Evolutionary conservation across 306 rosid genomes (phyloP).

Genomic region (Crotalaria pallida): DNA sequence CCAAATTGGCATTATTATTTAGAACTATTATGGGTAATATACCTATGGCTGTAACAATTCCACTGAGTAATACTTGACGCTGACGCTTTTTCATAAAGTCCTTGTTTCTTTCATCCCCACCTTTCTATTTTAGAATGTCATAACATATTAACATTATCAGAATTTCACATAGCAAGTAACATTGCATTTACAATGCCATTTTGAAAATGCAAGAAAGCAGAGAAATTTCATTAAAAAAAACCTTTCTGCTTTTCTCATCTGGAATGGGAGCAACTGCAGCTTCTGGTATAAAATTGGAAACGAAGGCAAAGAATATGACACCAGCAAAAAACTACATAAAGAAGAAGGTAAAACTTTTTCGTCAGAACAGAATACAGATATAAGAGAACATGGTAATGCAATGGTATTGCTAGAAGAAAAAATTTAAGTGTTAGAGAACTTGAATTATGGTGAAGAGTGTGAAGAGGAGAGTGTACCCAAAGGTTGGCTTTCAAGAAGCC

Average conservation of each 20-base stretch:
- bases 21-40: neutral
- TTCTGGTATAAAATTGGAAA: conserved; percentile 79
- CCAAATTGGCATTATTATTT: neutral
- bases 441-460: neutral
- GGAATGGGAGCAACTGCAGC: conserved; percentile 59
- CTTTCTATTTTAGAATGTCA: conserved; percentile 41
- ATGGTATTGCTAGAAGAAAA: neutral
- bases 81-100: conserved; percentile 73
- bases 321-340: conserved; percentile 81
- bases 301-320: conserved; percentile 73
- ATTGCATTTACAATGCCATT: conserved; percentile 1
- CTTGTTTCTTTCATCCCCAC: conserved; percentile 63
- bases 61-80: conserved; percentile 81
- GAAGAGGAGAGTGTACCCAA: conserved; percentile 56
- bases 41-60: conserved; percentile 90
- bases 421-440: neutral
- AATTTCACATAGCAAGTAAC: neutral
- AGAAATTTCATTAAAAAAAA: conserved; percentile 26
- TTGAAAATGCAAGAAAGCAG: neutral
- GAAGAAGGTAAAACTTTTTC: conserved; percentile 21
- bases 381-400: neutral
- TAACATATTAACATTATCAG: conserved; percentile 29
- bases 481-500: conserved; percentile 87
- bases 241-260: conserved; percentile 61
- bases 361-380: neutral